phyloP scores from a whole-genome alignment of 2,329 filamentous ascomycete species.

The Tetracladium maxilliforme region DNA sequence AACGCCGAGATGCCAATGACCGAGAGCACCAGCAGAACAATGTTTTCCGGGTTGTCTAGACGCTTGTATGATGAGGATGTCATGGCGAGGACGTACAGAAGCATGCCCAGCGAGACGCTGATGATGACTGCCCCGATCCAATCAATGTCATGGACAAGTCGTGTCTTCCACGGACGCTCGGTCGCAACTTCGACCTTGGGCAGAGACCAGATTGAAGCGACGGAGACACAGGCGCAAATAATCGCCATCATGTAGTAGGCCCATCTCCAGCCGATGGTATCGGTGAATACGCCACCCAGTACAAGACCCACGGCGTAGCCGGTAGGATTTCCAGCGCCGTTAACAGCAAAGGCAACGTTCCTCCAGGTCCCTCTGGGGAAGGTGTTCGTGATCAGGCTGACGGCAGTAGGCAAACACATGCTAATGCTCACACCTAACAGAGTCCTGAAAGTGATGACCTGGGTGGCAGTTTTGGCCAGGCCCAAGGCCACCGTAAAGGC shows the following conservation, averaged over 20 bases:
- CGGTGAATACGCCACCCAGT: slow-evolving; percentile 28
- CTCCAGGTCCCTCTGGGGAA: slow-evolving; percentile 26
- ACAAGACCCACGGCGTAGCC: slow-evolving; percentile 32
- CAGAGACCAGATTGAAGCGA: slow-evolving; percentile 20
- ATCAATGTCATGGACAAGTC: slow-evolving; percentile 28
- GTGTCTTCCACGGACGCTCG: slow-evolving; percentile 6
- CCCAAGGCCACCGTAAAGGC: slow-evolving; percentile 25
- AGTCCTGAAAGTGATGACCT: slow-evolving; percentile 27
- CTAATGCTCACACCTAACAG: slow-evolving; percentile 25
- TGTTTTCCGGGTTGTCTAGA: no score
- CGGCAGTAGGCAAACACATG: slow-evolving; percentile 27
- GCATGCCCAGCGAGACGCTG: slow-evolving; percentile 27
- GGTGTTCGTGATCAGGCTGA: slow-evolving; percentile 27
- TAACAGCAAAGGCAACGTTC: slow-evolving; percentile 30
- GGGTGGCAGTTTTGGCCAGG: slow-evolving; percentile 15
- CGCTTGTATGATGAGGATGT: no score
- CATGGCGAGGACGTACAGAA: slow-evolving; percentile 28
- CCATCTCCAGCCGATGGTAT: slow-evolving; percentile 30
- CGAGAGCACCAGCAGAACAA: slow-evolving; percentile 13
- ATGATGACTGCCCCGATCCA: slow-evolving; percentile 33
- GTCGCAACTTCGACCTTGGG: slow-evolving; percentile 13
- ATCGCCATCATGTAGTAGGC: slow-evolving; percentile 30
- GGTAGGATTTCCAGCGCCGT: slow-evolving; percentile 30
- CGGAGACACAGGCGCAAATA: slow-evolving; percentile 22
- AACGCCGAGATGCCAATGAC: slow-evolving; percentile 13